Conservation (phyloP, 1,139 yeast species). For the Candida sp. region DNA sequence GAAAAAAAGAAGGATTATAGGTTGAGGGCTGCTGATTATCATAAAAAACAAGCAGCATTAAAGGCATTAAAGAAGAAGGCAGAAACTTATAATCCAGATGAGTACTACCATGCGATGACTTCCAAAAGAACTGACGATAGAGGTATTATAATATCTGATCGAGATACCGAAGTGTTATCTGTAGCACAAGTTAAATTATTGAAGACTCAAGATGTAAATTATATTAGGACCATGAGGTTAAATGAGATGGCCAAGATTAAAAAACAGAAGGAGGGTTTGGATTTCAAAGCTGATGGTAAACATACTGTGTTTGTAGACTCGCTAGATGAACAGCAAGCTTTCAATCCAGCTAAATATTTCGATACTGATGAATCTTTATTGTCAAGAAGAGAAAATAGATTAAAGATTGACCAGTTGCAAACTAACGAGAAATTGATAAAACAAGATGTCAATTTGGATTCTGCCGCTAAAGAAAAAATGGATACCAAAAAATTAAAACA, state of each 20-base stretch:
- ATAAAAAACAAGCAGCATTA: constrained; percentile 81
- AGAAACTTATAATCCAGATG: constrained; percentile 84
- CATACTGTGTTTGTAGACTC: constrained; percentile 87
- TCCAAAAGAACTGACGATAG: constrained; percentile 58
- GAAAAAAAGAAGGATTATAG: constrained; percentile 96
- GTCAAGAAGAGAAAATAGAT: constrained; percentile 67
- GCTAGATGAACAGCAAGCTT: constrained; percentile 49
- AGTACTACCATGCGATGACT: constrained; percentile 92
- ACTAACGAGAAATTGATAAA: constrained; percentile 26
- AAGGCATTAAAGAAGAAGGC: constrained; percentile 75
- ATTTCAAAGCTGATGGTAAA: constrained; percentile 57
- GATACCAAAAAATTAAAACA: constrained; percentile 59
- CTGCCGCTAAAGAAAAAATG: constrained; percentile 36
- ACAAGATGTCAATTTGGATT: constrained; percentile 21
- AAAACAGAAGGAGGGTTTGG: constrained; percentile 52
- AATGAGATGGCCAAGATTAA: constrained; percentile 66
- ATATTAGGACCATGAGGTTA: constrained; percentile 72
- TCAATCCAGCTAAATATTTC: constrained; percentile 64
- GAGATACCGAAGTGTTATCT: constrained; percentile 62
- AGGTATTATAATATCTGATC: constrained; percentile 65
- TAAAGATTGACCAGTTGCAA: constrained; percentile 60
- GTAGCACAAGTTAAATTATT: constrained; percentile 77
- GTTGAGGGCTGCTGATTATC: constrained; percentile 85
- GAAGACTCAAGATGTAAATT: constrained; percentile 88
- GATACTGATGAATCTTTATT: constrained; percentile 67